These are phyloP conservation scores for Curvularia hawaiiensis DNA, from an alignment of 2,329 filamentous ascomycete species.

Conservation along the genomic window DNA sequence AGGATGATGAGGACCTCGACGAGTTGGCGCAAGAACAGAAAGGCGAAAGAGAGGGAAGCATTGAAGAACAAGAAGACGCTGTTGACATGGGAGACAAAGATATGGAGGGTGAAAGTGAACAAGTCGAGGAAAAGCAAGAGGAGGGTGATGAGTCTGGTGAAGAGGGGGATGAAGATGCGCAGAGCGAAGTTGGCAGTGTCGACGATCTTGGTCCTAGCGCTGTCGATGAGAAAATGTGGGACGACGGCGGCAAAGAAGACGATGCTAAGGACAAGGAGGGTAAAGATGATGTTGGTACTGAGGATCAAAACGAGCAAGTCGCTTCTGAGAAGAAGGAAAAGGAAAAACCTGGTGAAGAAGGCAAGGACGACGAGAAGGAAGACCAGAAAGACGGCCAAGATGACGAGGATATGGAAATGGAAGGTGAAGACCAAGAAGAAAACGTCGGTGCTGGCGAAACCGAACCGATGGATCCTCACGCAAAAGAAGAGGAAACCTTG, in stretches of 20 bases:
- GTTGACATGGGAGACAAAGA: slow-evolving; percentile 94
- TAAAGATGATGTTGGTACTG: slow-evolving; percentile 60
- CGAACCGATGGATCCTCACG: slow-evolving; percentile 73
- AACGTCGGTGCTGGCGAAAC: slow-evolving; percentile 69
- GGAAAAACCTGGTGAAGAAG: slow-evolving; percentile 61
- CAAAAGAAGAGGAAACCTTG: slow-evolving; percentile 79
- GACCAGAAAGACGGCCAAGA: slow-evolving; percentile 65
- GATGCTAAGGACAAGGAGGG: slow-evolving; percentile 82
- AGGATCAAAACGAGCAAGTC: slow-evolving; percentile 53
- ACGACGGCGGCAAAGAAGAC: slow-evolving; percentile 78
- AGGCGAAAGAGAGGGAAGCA: slow-evolving; percentile 63
- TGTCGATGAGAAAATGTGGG: slow-evolving; percentile 99
- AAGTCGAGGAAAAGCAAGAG: slow-evolving; percentile 58
- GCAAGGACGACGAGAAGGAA: slow-evolving; percentile 65
- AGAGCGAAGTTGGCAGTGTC: slow-evolving; percentile 89
- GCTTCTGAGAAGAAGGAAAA: slow-evolving; percentile 56
- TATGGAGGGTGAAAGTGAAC: slow-evolving; percentile 81
- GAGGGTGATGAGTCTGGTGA: slow-evolving; percentile 60
- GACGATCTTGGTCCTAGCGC: slow-evolving; percentile 88
- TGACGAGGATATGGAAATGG: slow-evolving; percentile 56
- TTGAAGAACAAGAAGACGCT: slow-evolving; percentile 81
- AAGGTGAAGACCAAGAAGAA: slow-evolving; percentile 65
- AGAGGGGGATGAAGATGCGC: slow-evolving; percentile 66
- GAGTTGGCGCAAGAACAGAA: slow-evolving; percentile 88
- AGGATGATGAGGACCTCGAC: slow-evolving; percentile 88